phyloP scores from a whole-genome alignment of 331 rosid species.

The Quercus tomentella region DNA sequence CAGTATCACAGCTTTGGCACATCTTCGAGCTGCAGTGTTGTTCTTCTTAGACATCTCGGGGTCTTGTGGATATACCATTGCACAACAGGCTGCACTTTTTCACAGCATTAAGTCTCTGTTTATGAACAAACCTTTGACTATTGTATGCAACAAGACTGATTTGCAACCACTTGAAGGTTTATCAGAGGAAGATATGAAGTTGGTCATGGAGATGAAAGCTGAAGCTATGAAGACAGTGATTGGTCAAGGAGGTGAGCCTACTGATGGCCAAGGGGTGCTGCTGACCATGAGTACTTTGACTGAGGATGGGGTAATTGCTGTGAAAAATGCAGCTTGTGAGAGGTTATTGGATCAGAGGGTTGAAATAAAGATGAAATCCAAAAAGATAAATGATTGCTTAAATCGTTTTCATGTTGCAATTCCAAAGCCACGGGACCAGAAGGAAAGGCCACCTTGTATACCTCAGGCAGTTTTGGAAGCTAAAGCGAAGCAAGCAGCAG shows the following conservation, averaged over 20 bases:
- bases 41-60: constrained; percentile 88
- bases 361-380: constrained; percentile 81
- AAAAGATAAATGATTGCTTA: constrained; percentile 68
- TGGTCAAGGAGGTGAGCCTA: constrained; percentile 75
- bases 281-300: constrained; percentile 85
- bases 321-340: constrained; percentile 84
- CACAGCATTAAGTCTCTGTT: constrained; percentile 85
- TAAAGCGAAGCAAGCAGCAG: constrained; percentile 54
- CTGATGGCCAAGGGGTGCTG: constrained; percentile 49
- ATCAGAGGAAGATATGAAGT: constrained; percentile 25
- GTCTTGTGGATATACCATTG: constrained; percentile 82
- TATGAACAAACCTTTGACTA: constrained; percentile 75
- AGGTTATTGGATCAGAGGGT: constrained; percentile 78
- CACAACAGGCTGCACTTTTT: constrained; percentile 88
- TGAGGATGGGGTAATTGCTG: constrained; percentile 79
- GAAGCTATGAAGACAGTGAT: constrained; percentile 5
- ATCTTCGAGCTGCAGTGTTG: constrained; percentile 83
- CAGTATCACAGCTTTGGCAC: constrained; percentile 90
- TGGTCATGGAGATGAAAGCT: too few species aligned
- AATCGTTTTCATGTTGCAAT: constrained; percentile 78
- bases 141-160: constrained; percentile 87
- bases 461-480: constrained; percentile 75
- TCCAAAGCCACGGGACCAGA: constrained; percentile 80
- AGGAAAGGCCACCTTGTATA: constrained; percentile 74
- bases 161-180: constrained; percentile 70